Base-by-base conservation (phyloP, 1,139 yeast species). In the Sugiyamaella sp. region DNA sequence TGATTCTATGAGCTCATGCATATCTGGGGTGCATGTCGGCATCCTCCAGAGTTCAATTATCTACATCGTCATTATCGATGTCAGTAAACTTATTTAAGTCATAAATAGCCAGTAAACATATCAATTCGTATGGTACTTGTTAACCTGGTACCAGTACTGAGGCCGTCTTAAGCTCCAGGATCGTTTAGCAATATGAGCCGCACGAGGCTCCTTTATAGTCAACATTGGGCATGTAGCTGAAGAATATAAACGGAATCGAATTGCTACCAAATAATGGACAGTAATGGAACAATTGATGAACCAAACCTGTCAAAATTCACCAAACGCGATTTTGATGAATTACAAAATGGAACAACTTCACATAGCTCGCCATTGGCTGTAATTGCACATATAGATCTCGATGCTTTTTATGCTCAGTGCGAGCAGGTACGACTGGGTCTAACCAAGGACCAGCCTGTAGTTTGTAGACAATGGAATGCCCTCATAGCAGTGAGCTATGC, bases 321-420 rank as follows among this genome's bases (percentile, higher is more conserved):
- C 12, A 53, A 55, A 39, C 55, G 57, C 21, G 57, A 66, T 47
- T 54, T 66, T 33, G 63, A 61, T 19, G 57, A 58, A 9, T 56
- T 66, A 24, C 45, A 55, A 12, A 51, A 53, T 33, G 49, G 55
- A 8, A 43, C 57, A 3, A 60, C 60, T 17, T 62, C 69, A n/a
- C 57, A 60, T 45, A 43, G 38, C 10, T 85, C 91, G 62, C 90
- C 93, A 1, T 71, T 93, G n/a, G 77, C 97, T 0, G 86, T 86
- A 14, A 80, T 93, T 45, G 91, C 87, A 2, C 95, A 90, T 63
- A 79, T 93, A 37, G 99, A 93, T 71, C 79, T 89, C 61, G 96
- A 93, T 71, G 97, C 98, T 12, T 93, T 91, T 70, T 93, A 88
- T 71, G 76, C 99, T 0, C 99, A 93, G 66, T 95, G 87, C 35